A percentile compares a stretch with the other conserved stretches of the same genome.
phyloP scores from a whole-genome alignment of 441 rosid species.

The Monsonia emarginata region DNA sequence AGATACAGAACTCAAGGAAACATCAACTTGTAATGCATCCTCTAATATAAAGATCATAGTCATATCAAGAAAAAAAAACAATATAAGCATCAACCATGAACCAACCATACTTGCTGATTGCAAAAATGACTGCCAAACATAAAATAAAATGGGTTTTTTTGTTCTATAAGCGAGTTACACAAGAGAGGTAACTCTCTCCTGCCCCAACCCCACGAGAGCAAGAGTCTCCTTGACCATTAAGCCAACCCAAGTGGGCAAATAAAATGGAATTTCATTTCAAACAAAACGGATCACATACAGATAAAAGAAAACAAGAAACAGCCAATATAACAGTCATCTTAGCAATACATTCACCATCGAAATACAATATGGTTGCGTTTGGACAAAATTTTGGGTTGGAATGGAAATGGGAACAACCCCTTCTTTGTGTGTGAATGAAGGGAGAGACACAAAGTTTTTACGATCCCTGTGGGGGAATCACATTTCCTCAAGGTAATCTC shows the following conservation, averaged over 20 bases:
- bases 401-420: too few species aligned
- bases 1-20: neutral
- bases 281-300: neutral
- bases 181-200: too few species aligned
- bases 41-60: neutral
- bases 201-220: too few species aligned
- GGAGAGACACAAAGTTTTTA: too few species aligned
- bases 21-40: neutral
- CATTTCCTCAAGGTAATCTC: too few species aligned
- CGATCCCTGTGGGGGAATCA: too few species aligned
- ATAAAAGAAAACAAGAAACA: neutral
- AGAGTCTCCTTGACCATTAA: too few species aligned
- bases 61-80: neutral
- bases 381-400: too few species aligned
- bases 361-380: too few species aligned
- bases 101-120: neutral
- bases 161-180: too few species aligned
- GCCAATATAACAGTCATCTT: neutral
- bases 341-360: neutral
- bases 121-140: neutral
- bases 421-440: too few species aligned
- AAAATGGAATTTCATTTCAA: neutral
- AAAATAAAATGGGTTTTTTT: neutral
- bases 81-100: neutral
- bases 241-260: too few species aligned